Evolutionary conservation across 108 stramenopile genomes (phyloP).

Genomic region (Licmophora abbreviata): DNA sequence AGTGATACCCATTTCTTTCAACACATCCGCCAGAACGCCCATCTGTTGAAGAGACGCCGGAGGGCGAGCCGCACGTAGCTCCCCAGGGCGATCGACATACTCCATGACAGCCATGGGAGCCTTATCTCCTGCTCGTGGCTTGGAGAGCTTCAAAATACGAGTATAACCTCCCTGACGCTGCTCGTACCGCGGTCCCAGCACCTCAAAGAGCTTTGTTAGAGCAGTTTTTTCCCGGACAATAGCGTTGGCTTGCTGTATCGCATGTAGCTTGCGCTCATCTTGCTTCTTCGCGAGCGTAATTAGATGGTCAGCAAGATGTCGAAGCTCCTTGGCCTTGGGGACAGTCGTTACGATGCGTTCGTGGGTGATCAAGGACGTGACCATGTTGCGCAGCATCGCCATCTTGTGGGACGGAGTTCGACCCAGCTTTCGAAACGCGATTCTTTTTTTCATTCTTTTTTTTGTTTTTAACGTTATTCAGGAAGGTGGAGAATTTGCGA

Average conservation of each 20-base stretch:
- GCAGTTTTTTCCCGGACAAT: conserved; percentile 65
- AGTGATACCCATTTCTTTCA: conserved; percentile 25
- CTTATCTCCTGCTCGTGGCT: conserved; percentile 81
- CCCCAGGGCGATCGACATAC: conserved; percentile 96
- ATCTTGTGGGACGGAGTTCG: conserved; percentile 75
- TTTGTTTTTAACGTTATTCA: too few relatives aligned
- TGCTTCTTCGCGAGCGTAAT: conserved; percentile 60
- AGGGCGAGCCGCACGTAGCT: conserved; percentile 80
- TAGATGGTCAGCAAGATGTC: conserved; percentile 86
- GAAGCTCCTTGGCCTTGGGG: conserved; percentile 93
- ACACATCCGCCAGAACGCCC: conserved; percentile 16
- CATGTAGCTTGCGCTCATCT: not conserved
- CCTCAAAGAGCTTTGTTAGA: conserved; percentile 88
- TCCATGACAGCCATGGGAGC: conserved; percentile 99
- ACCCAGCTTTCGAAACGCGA: conserved; percentile 71
- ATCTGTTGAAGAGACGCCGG: conserved; percentile 22
- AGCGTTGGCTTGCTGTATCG: conserved; percentile 38
- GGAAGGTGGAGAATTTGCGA: too few relatives aligned
- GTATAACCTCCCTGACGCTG: conserved; percentile 95
- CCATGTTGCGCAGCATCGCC: conserved; percentile 88
- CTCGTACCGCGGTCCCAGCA: conserved; percentile 93
- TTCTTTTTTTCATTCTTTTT: conserved; percentile 68
- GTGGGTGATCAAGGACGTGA: conserved; percentile 93
- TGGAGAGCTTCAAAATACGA: conserved; percentile 84
- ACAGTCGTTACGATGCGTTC: conserved; percentile 97